Conservation (phyloP, 176 grass and related monocot species). For the Triticum dicoccoides region DNA sequence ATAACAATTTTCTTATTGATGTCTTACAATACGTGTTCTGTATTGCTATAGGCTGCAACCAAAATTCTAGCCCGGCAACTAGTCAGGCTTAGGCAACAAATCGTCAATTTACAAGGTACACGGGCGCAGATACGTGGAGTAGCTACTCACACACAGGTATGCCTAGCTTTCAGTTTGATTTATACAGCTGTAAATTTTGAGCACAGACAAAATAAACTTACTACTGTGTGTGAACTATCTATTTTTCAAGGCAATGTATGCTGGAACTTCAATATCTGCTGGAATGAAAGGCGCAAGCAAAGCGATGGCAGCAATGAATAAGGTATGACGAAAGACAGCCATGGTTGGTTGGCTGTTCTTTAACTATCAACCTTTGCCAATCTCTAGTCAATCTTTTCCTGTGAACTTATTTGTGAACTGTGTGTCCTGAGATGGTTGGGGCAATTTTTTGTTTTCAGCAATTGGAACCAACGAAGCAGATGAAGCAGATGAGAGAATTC, state of each 20-base stretch:
- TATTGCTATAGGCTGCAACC: conserved; percentile 78
- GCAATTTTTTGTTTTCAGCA: conserved; percentile 54
- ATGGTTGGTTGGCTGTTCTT: conserved; percentile 29
- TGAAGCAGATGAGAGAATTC: conserved; percentile 94
- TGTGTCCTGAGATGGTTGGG: conserved; percentile 15
- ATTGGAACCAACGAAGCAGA: conserved; percentile 93
- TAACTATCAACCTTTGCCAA: not conserved
- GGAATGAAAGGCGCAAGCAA: conserved; percentile 99
- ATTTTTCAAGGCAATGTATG: conserved; percentile 81
- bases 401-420: not conserved
- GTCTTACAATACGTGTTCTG: conserved; percentile 12
- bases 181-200: not conserved
- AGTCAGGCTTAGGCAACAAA: conserved; percentile 93
- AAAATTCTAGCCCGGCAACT: conserved; percentile 95
- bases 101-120: conserved; percentile 92
- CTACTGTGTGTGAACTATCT: conserved; percentile 17
- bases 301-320: conserved; percentile 99
- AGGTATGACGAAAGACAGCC: conserved; percentile 49
- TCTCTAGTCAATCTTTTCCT: conserved; percentile 20
- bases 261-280: conserved; percentile 95
- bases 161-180: not conserved
- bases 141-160: conserved; percentile 93
- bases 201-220: not conserved
- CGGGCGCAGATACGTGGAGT: conserved; percentile 94
- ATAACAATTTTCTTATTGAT: not conserved